Percentiles rank a stretch among this genome's conserved stretches.
Conservation (phyloP, 2,329 filamentous ascomycete genomes). For the Cylindrodendrum hubeiense region DNA sequence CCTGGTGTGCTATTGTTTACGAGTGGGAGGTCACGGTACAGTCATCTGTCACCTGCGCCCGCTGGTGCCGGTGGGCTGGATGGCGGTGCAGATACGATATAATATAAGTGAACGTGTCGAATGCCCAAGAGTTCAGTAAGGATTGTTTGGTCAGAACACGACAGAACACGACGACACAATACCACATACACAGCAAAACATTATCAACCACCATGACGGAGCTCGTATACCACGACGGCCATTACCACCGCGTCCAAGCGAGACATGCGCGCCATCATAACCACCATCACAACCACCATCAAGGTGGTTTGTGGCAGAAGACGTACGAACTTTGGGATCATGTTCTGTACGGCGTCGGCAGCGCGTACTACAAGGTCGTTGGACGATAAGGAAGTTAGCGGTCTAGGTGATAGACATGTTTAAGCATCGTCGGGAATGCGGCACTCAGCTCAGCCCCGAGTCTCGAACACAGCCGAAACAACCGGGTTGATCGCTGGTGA, state of each 20-base stretch:
- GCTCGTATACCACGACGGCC: conserved; percentile 49
- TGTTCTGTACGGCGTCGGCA: conserved; percentile 54
- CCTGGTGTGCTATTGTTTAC: no score
- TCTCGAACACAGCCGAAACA: neutral
- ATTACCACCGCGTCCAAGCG: conserved; percentile 41
- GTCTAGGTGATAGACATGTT: conserved; percentile 20
- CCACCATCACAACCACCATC: conserved; percentile 22
- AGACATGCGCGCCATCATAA: conserved; percentile 27
- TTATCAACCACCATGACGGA: conserved; percentile 36
- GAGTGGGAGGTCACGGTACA: neutral
- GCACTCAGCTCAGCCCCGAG: neutral
- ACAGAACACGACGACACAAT: neutral
- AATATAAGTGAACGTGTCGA: neutral
- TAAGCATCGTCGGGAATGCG: conserved; percentile 29
- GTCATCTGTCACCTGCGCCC: conserved; percentile 5
- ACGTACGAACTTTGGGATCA: conserved; percentile 55
- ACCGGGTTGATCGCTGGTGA: neutral
- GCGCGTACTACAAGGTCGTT: conserved; percentile 51
- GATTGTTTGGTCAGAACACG: neutral
- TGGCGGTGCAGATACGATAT: neutral
- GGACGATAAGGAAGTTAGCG: conserved; percentile 36
- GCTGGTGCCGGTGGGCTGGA: neutral
- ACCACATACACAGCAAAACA: neutral
- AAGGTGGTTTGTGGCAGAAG: conserved; percentile 45
- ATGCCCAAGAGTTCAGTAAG: neutral